Base-by-base conservation (phyloP, 2,329 filamentous ascomycete genomes). In the Trichoderma koningiopsis region DNA sequence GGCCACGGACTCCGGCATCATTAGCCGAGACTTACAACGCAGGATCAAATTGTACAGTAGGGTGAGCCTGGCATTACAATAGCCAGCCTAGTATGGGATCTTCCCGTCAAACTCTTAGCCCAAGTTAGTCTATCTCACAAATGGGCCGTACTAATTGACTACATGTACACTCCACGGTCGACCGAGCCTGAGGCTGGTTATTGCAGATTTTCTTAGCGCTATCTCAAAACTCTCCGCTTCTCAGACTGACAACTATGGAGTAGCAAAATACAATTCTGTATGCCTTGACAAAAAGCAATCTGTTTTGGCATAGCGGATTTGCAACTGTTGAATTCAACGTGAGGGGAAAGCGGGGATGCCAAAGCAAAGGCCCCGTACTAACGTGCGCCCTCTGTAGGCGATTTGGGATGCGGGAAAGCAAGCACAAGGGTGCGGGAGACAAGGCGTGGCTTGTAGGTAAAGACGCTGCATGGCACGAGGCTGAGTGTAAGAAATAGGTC, bases 251-350 rank as follows among this genome's bases (percentile, higher is more conserved):
- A 27, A 49, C 43, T 24, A 49, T 49, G 47, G 47, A 24, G n/a
- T 4, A 49, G 47, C 6, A n/a, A n/a, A 49, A 22, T 49, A 11
- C 47, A 49, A 24, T 5, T 49, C 52, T 55, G 52, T 57, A 43
- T n/a, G 24, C 13, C 6, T 22, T 65, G 52, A 65, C 52, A 65
- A 57, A 65, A 24, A 47, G 14, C 62, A 56, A n/a, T 19, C 62
- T 33, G 16, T 65, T 65, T 43, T 19, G 52, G 62, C 27, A 65
- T 65, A 65, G 62, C 31, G 35, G 62, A 56, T 65, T 16, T 33
- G 13, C 62, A 53, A 13, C 31, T 11, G 49, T 40, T 8, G 35
- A 56, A n/a, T 56, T 56, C 19, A 31, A 62, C 43, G 27, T 56
- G 52, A 40, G 53, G 52, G 62, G 62, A 43, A 57, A 57, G 62